Conservation (phyloP, 2,329 filamentous ascomycete genomes). For the Pestalotiopsis sp. region DNA sequence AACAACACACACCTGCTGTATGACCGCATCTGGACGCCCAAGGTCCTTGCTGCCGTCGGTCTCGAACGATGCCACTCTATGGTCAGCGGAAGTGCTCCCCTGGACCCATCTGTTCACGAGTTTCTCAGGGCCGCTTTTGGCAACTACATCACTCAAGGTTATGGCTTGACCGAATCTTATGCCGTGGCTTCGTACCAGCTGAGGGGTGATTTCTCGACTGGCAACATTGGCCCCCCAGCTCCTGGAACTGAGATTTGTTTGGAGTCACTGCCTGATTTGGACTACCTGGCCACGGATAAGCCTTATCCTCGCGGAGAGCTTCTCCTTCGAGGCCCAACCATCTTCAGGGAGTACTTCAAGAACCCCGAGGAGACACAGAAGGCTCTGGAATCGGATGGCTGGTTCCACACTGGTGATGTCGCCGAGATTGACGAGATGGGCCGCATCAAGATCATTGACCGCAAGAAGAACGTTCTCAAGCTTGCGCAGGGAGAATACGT, state of each 20-base stretch:
- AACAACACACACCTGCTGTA: constrained; percentile 78
- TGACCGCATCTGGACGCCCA: constrained; percentile 87
- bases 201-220: constrained; percentile 70
- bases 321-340: constrained; percentile 75
- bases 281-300: constrained; percentile 86
- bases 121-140: constrained; percentile 86
- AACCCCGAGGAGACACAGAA: constrained; percentile 87
- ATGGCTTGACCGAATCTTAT: constrained; percentile 93
- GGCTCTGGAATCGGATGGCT: constrained; percentile 82
- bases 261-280: constrained; percentile 88
- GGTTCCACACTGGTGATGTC: constrained; percentile 97
- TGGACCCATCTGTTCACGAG: constrained; percentile 85
- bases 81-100: constrained; percentile 86
- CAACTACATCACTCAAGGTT: constrained; percentile 82
- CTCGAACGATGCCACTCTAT: constrained; percentile 73
- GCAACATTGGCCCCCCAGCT: constrained; percentile 79
- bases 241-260: constrained; percentile 76
- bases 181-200: constrained; percentile 74
- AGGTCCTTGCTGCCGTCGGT: constrained; percentile 82
- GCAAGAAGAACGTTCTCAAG: constrained; percentile 99
- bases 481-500: constrained; percentile 97
- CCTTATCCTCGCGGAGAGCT: constrained; percentile 90
- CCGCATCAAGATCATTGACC: constrained; percentile 91
- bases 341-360: constrained; percentile 89
- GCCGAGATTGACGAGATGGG: constrained; percentile 82